Evolutionary conservation across 106 monocot genomes (phyloP), one percentile per base, ranked within the genome.

Genomic region (Iris macrosiphon): DNA sequence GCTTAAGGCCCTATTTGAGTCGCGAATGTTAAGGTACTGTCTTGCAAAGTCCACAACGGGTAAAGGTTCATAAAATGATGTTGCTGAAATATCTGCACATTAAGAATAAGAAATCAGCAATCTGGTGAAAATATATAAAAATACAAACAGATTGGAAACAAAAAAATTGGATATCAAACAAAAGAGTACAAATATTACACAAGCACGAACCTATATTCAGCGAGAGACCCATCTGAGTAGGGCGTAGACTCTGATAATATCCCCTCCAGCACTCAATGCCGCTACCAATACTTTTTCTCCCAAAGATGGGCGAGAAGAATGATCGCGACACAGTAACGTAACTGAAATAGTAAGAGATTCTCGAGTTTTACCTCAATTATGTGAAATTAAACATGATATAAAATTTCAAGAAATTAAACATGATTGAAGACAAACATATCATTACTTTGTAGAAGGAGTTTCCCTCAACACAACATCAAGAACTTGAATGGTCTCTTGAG

Each of bases 251-350:
- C 54, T 93, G 93, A 40, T 80, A 93, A 43, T 70, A 93, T 0
- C 93, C 93, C 13, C 63, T 76, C 87, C 93, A 93, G 56, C 67
- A 83, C 59, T 93, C 93, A 22, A 87, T 30, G 9, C 93, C 93
- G 7, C 72, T 75, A 31, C 84, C 87, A 40, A 93, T 61, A 5
- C 52, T 33, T 23, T 31, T 7, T 6, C 6, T 2, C 12, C 62
- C 67, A 57, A 85, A 72, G 5, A 5, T 13, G 1, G 65, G 56
- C 0, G 80, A 86, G 45, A 71, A 86, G 35, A 86, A 85, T 16
- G 85, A 85, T 31, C 85, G 50, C 1, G 53, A 49, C 14, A 73
- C 41, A 30, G 60, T 49, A 23, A 51, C 60, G 43, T 79, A 75
- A 3, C 85, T 85, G 62, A n/a, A n/a, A n/a, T n/a, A n/a, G n/a